Base-by-base conservation (phyloP, 768 basidiomycete genomes). In the Omphalotus guepiniiformis region DNA sequence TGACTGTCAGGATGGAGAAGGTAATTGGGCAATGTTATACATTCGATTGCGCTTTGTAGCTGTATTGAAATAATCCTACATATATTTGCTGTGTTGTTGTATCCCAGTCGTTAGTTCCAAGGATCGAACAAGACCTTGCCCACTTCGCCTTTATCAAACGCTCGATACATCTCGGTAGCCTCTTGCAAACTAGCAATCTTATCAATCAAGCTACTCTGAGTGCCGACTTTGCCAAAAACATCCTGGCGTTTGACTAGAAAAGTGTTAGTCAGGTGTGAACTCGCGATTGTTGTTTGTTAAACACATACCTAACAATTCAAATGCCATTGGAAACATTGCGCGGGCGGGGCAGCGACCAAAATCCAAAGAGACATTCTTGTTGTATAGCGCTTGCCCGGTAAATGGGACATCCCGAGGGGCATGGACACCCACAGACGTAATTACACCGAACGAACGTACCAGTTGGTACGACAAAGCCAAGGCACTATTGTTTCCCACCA, bases 311-410 rank as follows among this genome's bases (percentile, higher is more conserved):
- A 92, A 64, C 23, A 91, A 62, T 54, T 82, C 82, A 32, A 86
- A 73, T 2, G 87, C 88, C 48, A 76, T 62, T 8, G 83, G 83
- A 55, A 90, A 82, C 76, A 89, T 80, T 1, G 87, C 80, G 12
- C 84, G 79, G 4, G 87, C 86, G 13, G 87, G 88, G 54, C 88
- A 90, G 7, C 88, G 79, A 7, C 89, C 89, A 59, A 90, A 91
- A 56, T 88, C 83, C 21, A 88, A 69, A 1, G 83, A 85, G 6
- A 88, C 74, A 61, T 90, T 91, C 65, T 88, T 87, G 70, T 82
- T 70, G 63, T 90, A 91, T 47, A 83, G 58, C 35, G 82, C 69
- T 7, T 67, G 63, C 2, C 78, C 73, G 9, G 73, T 78, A 54
- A 82, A 78, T 1, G 83, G 83, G 30, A 86, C 53, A 18, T 62